Base-by-base conservation (phyloP, 176 grass and related monocot species). In the Carex parvula region DNA sequence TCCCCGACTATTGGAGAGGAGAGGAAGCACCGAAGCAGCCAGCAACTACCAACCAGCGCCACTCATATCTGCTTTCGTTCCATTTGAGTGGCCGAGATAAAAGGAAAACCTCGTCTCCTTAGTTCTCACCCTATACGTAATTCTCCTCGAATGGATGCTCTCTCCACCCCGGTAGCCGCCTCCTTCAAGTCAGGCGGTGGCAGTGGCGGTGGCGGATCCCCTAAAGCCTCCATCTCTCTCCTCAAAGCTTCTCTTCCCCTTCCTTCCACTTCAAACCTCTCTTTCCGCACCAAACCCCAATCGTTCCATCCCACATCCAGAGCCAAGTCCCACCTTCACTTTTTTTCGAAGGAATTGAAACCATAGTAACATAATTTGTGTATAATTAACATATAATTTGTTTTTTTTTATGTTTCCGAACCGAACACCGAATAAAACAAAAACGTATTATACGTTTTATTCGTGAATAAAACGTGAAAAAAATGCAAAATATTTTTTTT, bases 221-320 rank as follows among this genome's bases (percentile, higher is more conserved):
- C 24, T 24, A 24, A 24, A 24, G 24, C 9, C 54, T 80, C 56
- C 20, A 62, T 62, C 71, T 63, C 52, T 57, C 74, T 80, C 59
- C 60, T 86, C 84, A 80, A 68, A 86, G 6, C 70, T 8, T 60
- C 42, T 72, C 50, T 41, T 18, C 42, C 67, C 5, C 83, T 57
- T 41, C 29, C 68, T 63, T 41, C 83, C 46, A 24, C 83, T 17
- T 13, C 83, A 26, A 26, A 17, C 66, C 32, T 64, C 18, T 71
- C 85, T 65, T 54, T 64, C 79, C 65, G 48, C 37, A 52, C 78
- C 79, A 60, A 61, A 66, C 53, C 64, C 63, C 55, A 70, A 66
- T 52, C 79, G 11, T 6, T 82, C 50, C 46, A 11, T 32, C 21
- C 85, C 77, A 87, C 52, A 3, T 59, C 85, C 44, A 87, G 56